Evolutionary conservation across 108 stramenopile species (phyloP).

Genomic region (Skeletonema grethae): DNA sequence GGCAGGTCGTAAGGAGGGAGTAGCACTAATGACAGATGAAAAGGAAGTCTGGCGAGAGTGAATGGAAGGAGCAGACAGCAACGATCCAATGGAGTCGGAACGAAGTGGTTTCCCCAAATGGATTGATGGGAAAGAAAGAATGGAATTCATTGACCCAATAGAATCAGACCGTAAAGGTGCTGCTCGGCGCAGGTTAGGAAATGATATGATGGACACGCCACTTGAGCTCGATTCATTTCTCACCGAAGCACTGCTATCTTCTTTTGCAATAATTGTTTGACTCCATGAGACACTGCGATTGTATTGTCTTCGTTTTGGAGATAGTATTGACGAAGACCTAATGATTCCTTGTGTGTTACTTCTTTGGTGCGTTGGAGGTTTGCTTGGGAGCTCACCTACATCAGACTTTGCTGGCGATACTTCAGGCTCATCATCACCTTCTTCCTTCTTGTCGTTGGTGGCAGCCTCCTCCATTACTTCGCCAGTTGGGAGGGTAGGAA

Average conservation of each 20-base stretch:
- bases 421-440: slow-evolving; percentile 7
- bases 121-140: slow-evolving; percentile 22
- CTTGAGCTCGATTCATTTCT: slow-evolving; percentile 12
- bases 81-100: slow-evolving; percentile 38
- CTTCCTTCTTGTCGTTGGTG: slow-evolving; percentile 11
- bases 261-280: slow-evolving; percentile 30
- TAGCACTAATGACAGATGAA: not conserved
- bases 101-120: slow-evolving; percentile 36
- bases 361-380: slow-evolving; percentile 11
- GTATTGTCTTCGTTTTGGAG: slow-evolving; percentile 25
- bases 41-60: slow-evolving; percentile 30
- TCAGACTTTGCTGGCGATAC: slow-evolving; percentile 45
- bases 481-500: not conserved
- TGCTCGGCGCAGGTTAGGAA: slow-evolving; percentile 41
- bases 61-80: slow-evolving; percentile 24
- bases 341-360: slow-evolving; percentile 43
- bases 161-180: slow-evolving; percentile 48
- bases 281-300: slow-evolving; percentile 50
- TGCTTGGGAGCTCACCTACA: slow-evolving; percentile 38
- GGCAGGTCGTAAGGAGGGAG: slow-evolving; percentile 27
- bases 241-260: slow-evolving; percentile 9
- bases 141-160: slow-evolving; percentile 23
- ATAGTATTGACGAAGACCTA: slow-evolving; percentile 22
- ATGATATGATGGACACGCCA: slow-evolving; percentile 42
- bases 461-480: slow-evolving; percentile 2